A percentile compares a stretch with the other conserved stretches of the same genome.
These are phyloP conservation scores for Mycena rebaudengoi DNA, from an alignment of 768 basidiomycete species.

Conservation along the genomic window DNA sequence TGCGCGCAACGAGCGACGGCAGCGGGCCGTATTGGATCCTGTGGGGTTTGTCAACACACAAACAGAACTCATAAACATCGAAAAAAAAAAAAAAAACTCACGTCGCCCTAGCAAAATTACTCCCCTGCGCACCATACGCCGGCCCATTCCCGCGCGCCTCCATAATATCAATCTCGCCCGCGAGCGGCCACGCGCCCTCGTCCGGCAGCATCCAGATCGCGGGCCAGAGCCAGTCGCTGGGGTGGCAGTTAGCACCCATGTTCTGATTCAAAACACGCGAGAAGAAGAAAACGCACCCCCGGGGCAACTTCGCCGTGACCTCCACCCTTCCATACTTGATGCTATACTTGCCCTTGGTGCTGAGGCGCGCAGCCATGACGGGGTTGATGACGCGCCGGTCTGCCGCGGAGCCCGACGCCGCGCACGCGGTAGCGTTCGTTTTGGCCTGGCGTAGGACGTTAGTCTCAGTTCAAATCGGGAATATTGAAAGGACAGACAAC, in stretches of 20 bases:
- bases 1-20: constrained; percentile 50
- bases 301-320: constrained; percentile 68
- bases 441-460: too few species aligned
- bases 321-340: constrained; percentile 70
- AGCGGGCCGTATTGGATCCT: constrained; percentile 79
- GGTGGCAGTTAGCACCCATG: constrained; percentile 44
- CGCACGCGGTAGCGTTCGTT: constrained; percentile 48
- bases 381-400: constrained; percentile 75
- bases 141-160: constrained; percentile 69
- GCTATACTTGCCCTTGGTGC: constrained; percentile 66
- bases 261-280: constrained; percentile 55
- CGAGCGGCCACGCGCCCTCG: constrained; percentile 65
- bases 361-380: constrained; percentile 78
- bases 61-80: too few species aligned
- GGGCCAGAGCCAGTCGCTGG: constrained; percentile 77
- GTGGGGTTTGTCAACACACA: too few species aligned
- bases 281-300: constrained; percentile 49
- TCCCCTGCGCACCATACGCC: constrained; percentile 63
- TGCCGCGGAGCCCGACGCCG: constrained; percentile 49
- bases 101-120: constrained; percentile 64
- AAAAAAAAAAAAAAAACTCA: too few species aligned
- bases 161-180: constrained; percentile 58
- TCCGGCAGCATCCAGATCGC: constrained; percentile 79
- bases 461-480: too few species aligned
- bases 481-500: too few species aligned